Evolutionary conservation across 306 rosid genomes (phyloP).

Genomic region (Quercus variabilis): DNA sequence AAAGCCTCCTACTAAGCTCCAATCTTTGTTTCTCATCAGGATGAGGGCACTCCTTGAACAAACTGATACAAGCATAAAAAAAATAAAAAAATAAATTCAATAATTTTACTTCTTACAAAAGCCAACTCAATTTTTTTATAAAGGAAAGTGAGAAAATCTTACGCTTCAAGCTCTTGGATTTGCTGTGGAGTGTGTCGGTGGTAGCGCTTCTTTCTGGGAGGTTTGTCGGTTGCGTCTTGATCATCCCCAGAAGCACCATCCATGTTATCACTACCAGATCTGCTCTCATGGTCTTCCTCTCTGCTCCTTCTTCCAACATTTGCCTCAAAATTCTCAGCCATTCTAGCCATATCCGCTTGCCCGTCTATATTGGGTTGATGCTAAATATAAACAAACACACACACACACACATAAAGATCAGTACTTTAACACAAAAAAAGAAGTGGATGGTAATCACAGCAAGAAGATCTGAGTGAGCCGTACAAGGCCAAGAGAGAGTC

Average conservation of each 20-base stretch:
- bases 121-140: background rate
- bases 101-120: background rate
- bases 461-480: conserved; percentile 11
- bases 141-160: conserved; percentile 1
- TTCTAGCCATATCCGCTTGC: conserved; percentile 58
- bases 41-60: conserved; percentile 95
- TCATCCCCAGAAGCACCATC: conserved; percentile 95
- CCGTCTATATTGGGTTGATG: conserved; percentile 76
- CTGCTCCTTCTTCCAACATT: conserved; percentile 65
- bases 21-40: conserved; percentile 95
- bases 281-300: conserved; percentile 87
- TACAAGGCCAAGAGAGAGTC: conserved; percentile 89
- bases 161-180: conserved; percentile 97
- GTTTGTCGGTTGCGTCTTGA: conserved; percentile 79
- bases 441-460: background rate
- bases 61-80: conserved; percentile 27
- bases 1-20: conserved; percentile 75
- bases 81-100: background rate
- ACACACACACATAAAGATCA: background rate
- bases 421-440: background rate
- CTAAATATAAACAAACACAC: background rate
- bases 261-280: conserved; percentile 95
- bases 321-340: conserved; percentile 55
- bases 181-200: conserved; percentile 99
- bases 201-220: conserved; percentile 74